A percentile compares a stretch with the other conserved stretches of the same genome.
Evolutionary conservation across 768 basidiomycete genomes (phyloP).

Genomic region (Phylloporus arenicola): DNA sequence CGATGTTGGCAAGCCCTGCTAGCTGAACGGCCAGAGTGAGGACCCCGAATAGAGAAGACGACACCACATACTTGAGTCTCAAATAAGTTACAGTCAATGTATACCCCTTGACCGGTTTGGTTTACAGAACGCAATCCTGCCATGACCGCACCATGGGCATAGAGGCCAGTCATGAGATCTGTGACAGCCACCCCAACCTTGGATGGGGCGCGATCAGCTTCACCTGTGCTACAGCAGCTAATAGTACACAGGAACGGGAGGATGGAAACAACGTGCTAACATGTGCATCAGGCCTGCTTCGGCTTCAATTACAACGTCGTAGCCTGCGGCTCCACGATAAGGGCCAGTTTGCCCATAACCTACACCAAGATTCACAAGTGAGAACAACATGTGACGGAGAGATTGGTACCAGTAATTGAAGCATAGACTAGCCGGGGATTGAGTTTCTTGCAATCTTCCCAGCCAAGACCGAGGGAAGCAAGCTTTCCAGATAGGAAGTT

Average conservation of each 20-base stretch:
- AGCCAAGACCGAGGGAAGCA: constrained; percentile 78
- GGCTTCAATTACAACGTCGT: constrained; percentile 82
- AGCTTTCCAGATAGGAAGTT: constrained; percentile 87
- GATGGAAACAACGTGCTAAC: constrained; percentile 38
- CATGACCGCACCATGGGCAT: constrained; percentile 90
- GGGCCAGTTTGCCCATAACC: constrained; percentile 90
- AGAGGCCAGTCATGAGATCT: constrained; percentile 83
- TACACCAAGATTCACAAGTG: constrained; percentile 19
- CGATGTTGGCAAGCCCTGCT: constrained; percentile 87
- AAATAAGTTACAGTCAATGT: constrained; percentile 91
- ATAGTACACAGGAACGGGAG: constrained; percentile 8
- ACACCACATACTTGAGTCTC: constrained; percentile 69
- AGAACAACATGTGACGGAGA: not conserved
- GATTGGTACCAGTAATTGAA: constrained; percentile 70
- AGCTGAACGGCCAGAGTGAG: constrained; percentile 43
- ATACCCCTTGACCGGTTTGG: constrained; percentile 81
- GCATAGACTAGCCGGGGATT: constrained; percentile 84
- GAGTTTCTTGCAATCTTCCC: constrained; percentile 69
- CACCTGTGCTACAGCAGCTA: constrained; percentile 63
- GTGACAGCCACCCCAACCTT: constrained; percentile 97
- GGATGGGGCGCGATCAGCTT: constrained; percentile 75
- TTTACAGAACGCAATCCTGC: constrained; percentile 79
- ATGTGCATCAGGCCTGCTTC: constrained; percentile 96
- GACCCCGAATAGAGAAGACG: not conserved
- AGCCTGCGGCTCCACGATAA: constrained; percentile 75